A percentile compares a stretch with the other conserved stretches of the same genome.
phyloP scores from a whole-genome alignment of 2,329 filamentous ascomycete species.

The Hypoxylon sp. region DNA sequence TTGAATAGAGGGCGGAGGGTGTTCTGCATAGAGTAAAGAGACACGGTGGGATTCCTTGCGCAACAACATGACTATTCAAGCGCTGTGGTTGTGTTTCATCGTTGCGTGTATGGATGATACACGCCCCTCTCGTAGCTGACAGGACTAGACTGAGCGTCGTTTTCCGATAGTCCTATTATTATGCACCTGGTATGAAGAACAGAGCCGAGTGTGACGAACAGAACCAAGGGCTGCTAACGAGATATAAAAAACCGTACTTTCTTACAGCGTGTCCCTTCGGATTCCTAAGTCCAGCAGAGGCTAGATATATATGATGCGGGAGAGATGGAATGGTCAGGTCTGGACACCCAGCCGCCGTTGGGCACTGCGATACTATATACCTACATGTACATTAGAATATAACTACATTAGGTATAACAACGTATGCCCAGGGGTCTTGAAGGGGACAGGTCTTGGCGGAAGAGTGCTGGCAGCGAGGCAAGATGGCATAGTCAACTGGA shows the following conservation, averaged over 20 bases:
- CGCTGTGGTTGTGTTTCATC: background rate
- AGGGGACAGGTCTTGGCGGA: slow-evolving; percentile 11
- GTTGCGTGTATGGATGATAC: background rate
- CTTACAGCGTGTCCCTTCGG: background rate
- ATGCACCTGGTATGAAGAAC: background rate
- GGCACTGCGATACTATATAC: background rate
- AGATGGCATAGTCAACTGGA: too few relatives aligned
- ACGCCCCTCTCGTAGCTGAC: background rate
- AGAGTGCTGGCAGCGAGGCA: too few relatives aligned
- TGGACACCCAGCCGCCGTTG: background rate
- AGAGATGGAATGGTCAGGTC: slow-evolving; percentile 3
- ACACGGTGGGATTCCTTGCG: background rate
- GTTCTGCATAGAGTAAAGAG: background rate
- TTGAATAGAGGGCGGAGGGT: background rate
- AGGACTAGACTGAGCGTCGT: slow-evolving; percentile 7
- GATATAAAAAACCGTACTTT: background rate
- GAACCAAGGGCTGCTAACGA: too few relatives aligned
- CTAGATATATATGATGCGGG: background rate
- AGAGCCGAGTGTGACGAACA: background rate
- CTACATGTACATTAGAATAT: too few relatives aligned
- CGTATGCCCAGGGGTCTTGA: background rate
- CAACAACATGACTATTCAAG: background rate
- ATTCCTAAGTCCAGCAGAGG: background rate
- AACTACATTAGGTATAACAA: too few relatives aligned
- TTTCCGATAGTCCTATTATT: background rate